A percentile compares a stretch with the other conserved stretches of the same genome.
These are phyloP conservation scores for Porcisia hertigi DNA, from an alignment of 208 protist species.

Conservation along the genomic window DNA sequence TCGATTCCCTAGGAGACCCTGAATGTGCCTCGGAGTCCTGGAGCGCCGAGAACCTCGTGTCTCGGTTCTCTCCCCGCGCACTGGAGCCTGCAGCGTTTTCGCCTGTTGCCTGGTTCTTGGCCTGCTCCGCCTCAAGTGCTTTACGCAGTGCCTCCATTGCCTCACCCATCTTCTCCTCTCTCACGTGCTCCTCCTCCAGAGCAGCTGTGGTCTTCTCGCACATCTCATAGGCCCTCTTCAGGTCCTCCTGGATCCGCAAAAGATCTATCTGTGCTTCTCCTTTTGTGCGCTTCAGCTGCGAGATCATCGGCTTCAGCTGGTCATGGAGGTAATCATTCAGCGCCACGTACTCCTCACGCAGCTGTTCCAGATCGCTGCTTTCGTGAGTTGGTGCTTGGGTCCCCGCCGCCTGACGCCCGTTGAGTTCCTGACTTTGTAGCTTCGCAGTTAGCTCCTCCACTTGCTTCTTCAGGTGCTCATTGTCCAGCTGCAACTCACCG, in stretches of 20 bases:
- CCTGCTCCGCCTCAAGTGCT: slow-evolving; percentile 32
- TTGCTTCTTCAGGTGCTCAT: background rate
- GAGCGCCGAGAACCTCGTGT: background rate
- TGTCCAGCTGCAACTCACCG: slow-evolving; percentile 16
- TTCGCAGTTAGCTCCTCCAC: slow-evolving; percentile 19
- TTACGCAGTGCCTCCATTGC: slow-evolving; percentile 37
- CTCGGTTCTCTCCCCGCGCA: background rate
- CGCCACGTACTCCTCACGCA: slow-evolving; percentile 30
- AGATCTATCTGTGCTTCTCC: slow-evolving; percentile 41
- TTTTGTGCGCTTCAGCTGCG: slow-evolving; percentile 14
- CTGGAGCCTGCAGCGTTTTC: background rate
- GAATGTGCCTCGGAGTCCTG: background rate
- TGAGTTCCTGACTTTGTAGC: slow-evolving; percentile 18
- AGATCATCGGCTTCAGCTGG: slow-evolving; percentile 33
- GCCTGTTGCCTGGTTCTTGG: slow-evolving; percentile 9
- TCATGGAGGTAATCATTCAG: slow-evolving; percentile 36
- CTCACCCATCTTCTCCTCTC: slow-evolving; percentile 48
- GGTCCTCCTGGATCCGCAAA: slow-evolving; percentile 17
- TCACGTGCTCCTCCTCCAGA: slow-evolving; percentile 32
- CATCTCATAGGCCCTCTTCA: slow-evolving; percentile 24
- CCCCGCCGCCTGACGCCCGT: slow-evolving; percentile 32
- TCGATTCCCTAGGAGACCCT: slow-evolving; percentile 10
- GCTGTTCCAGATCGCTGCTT: background rate
- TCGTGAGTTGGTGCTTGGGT: background rate
- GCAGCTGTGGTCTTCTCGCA: slow-evolving; percentile 28